Base-by-base conservation (phyloP, 1,284 basidiomycete genomes). In the Papiliotrema laurentii region DNA sequence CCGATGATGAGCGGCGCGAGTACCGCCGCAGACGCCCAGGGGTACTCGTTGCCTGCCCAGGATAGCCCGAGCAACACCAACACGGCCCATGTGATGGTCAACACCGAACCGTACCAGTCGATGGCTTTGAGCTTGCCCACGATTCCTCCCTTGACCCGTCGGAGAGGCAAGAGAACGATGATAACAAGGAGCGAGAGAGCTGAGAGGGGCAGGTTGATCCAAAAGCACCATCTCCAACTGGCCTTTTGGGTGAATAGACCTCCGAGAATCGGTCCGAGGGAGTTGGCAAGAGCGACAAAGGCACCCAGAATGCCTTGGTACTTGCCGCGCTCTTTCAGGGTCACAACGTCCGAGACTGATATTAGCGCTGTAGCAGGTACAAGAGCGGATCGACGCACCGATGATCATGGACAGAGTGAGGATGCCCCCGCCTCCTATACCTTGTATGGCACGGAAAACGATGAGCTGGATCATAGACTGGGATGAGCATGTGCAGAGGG, bases 11-110 rank as follows among this genome's bases (percentile, higher is more conserved):
- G 69, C 0, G 83, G 80, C 1, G 77, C 83, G 18, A 87, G 70
- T 13, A 87, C 82, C 0, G 80, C 72, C 0, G 81, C 77, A 0
- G 84, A 85, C 6, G 68, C 73, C 84, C 84, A 86, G 4, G 83
- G 78, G 57, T 84, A 85, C 2, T 81, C 81, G 0, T 83, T 77
- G 2, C 85, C 85, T 22, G 83, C 85, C 86, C 85, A 88, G 31
- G 85, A 86, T 18, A 88, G 76, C 0, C 84, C 84, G 13, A 87
- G 74, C 36, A 86, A 77, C 19, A 87, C 66, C 5, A 86, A 72
- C 5, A 80, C 75, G 30, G 83, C 82, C n/a, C 79, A 84, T 1
- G 74, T 74, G 7, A 87, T 76, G 0, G 82, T 83, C 18, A 87
- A 68, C 1, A 76, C 49, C 0, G 79, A 76, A 0, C 86, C 86